Evolutionary conservation across 176 grass and related monocot genomes (phyloP), one percentile per base, ranked within the genome.

Genomic region (Neostapfia colusana): DNA sequence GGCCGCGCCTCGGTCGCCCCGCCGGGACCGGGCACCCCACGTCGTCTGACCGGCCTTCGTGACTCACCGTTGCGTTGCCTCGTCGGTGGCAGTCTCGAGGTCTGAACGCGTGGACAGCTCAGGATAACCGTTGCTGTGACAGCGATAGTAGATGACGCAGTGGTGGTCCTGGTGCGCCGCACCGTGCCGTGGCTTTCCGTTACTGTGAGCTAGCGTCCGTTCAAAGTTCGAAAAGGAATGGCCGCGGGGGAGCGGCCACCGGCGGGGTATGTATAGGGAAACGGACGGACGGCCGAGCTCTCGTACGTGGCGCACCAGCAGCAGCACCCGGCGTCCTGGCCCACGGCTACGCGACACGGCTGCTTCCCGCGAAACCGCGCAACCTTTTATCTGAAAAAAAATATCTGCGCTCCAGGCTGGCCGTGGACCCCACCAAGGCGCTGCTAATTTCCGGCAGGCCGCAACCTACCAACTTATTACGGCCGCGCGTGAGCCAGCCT

Each of bases 341-440:
- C 10, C 55, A 13, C 69, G 18, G 6, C 72, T 61, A 21, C 61
- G 24, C 16, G 25, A n/a, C 35, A 74, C 44, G 66, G 72, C 82
- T 44, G 74, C 50, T 1, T 1, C 79, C 34, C 68, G 60, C 62
- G 68, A 57, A 82, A 27, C 56, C 37, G 31, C 70, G 70, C 31
- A 64, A 72, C 53, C 46, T 72, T 41, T 23, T n/a, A n/a, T 28
- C 21, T 3, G 13, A 34, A 40, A 27, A 3, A 42, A 17, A 25
- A 40, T 6, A 75, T 46, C 42, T 77, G 85, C 79, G 67, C 23
- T 72, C 43, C 85, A 88, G 85, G 15, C 85, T 88, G 85, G 50
- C 69, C 26, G 23, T 43, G 68, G 68, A 67, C 76, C 82, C 39
- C 48, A 28, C 35, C 45, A 24, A 31, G 31, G 3, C 31, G 31